These are phyloP conservation scores for Globisporangium emineosum DNA, from an alignment of 352 stramenopile genomes.

Conservation along the genomic window DNA sequence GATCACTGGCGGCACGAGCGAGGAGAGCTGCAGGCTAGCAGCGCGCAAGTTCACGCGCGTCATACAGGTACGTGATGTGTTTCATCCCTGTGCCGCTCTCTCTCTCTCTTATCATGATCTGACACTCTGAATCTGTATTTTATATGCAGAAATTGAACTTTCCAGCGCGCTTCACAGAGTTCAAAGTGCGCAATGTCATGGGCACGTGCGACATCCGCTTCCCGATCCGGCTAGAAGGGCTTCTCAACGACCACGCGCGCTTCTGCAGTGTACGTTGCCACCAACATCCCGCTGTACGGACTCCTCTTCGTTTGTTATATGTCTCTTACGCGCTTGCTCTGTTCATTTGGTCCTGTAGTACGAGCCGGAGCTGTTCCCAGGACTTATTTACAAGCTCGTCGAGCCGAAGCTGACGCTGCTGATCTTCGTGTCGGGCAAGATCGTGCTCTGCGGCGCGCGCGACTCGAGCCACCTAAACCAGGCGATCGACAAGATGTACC, in stretches of 20 bases:
- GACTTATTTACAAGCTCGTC: constrained; percentile 98
- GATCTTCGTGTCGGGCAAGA: constrained; percentile 99
- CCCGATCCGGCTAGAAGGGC: constrained; percentile 97
- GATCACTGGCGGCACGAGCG: constrained; percentile 80
- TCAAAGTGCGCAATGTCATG: constrained; percentile 98
- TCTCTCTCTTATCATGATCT: background rate
- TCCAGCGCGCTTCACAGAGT: constrained; percentile 80
- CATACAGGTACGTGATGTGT: constrained; percentile 51
- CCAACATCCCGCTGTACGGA: background rate
- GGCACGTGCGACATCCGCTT: constrained; percentile 97
- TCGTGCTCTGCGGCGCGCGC: constrained; percentile 94
- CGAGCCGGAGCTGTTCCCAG: constrained; percentile 99
- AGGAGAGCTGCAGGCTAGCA: constrained; percentile 79
- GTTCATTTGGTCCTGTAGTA: constrained; percentile 55
- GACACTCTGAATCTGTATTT: background rate
- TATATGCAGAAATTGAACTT: constrained; percentile 82
- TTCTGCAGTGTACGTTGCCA: constrained; percentile 88
- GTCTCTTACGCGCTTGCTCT: background rate
- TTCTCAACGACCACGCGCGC: constrained; percentile 94
- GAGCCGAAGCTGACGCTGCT: constrained; percentile 97
- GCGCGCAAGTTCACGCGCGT: constrained; percentile 85
- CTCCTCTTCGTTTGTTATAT: background rate
- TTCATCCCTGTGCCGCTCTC: background rate
- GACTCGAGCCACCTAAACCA: constrained; percentile 46
- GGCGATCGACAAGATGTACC: constrained; percentile 54